These are phyloP conservation scores for Auricularia sp. DNA, from an alignment of 768 basidiomycete genomes.

Conservation along the genomic window DNA sequence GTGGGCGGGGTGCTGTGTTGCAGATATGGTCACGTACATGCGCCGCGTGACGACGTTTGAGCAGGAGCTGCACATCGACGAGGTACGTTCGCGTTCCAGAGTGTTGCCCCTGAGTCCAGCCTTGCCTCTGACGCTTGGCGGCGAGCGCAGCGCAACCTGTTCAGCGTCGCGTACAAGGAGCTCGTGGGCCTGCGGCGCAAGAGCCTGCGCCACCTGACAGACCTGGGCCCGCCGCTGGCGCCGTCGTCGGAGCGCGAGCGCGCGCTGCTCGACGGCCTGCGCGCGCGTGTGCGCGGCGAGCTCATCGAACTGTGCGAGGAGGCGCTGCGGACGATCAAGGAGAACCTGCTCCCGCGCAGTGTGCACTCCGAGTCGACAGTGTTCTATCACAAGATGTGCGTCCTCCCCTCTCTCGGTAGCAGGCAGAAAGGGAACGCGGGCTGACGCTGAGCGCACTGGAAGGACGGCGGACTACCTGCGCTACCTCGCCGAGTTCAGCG, in stretches of 20 bases:
- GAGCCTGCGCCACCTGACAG: slow-evolving; percentile 23
- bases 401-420: neutral
- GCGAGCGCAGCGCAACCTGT: slow-evolving; percentile 32
- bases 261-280: slow-evolving; percentile 38
- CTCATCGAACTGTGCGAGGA: slow-evolving; percentile 42
- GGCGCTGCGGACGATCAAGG: slow-evolving; percentile 30
- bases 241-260: slow-evolving; percentile 37
- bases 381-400: slow-evolving; percentile 1
- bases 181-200: neutral
- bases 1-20: neutral
- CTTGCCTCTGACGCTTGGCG: too few relatives aligned
- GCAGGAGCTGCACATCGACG: slow-evolving; percentile 41
- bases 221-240: slow-evolving; percentile 41
- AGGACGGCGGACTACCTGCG: slow-evolving; percentile 1
- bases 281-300: slow-evolving; percentile 39
- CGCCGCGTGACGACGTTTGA: slow-evolving; percentile 38
- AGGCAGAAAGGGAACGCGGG: neutral
- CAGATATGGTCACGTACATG: slow-evolving; percentile 41
- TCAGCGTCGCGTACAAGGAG: slow-evolving; percentile 34
- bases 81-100: neutral
- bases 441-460: neutral
- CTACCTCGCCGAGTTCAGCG: slow-evolving; percentile 3
- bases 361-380: neutral
- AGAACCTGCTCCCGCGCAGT: slow-evolving; percentile 8
- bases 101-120: too few relatives aligned